Base-by-base conservation (phyloP, 805 yeast species). In the Sugiyamaella lignohabitans region DNA sequence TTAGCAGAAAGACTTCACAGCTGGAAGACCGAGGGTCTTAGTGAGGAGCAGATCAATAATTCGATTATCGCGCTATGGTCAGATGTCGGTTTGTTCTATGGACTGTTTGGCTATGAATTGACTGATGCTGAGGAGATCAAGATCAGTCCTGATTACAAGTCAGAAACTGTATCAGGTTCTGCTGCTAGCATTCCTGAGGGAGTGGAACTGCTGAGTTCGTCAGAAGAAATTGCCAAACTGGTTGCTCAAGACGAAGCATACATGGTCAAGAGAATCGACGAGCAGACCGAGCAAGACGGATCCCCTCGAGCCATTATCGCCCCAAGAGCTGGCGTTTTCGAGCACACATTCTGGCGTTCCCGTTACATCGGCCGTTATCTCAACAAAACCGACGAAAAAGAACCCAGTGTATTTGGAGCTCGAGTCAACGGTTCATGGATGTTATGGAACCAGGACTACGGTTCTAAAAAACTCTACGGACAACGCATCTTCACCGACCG, bases 61-160 rank as follows among this genome's bases (percentile, higher is more conserved):
- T 50, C 61, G 19, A 59, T 73, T 14, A 61, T 72, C 32, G 68
- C 69, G 36, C 70, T 87, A 43, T 86, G 85, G 71, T 82, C 91
- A 51, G 93, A 82, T 42, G 78, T 84, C 18, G 91, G 84, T 14
- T 73, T 71, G 27, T 85, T 74, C 54, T 87, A 87, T 61, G 66
- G 70, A 32, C 67, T 70, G 52, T 77, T 82, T 53, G 95, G 89
- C 4, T 65, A 55, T 53, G 40, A 51, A 30, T 32, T 38, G 22
- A 49, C 55, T 21, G 51, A 49, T 11, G 36, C 39, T n/a, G 17
- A 22, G 3, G 59, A 58, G 46, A 30, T 51, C 29, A 45, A 42
- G 21, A 17, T 52, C 22, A 22, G 40, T 5, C 32, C 48, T 19
- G 38, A 19, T 36, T 19, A 39, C n/a, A 23, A 29, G 20, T 36